These are phyloP conservation scores for Phyllosticta citribraziliensis DNA, from an alignment of 2,329 filamentous ascomycete genomes.

Conservation along the genomic window DNA sequence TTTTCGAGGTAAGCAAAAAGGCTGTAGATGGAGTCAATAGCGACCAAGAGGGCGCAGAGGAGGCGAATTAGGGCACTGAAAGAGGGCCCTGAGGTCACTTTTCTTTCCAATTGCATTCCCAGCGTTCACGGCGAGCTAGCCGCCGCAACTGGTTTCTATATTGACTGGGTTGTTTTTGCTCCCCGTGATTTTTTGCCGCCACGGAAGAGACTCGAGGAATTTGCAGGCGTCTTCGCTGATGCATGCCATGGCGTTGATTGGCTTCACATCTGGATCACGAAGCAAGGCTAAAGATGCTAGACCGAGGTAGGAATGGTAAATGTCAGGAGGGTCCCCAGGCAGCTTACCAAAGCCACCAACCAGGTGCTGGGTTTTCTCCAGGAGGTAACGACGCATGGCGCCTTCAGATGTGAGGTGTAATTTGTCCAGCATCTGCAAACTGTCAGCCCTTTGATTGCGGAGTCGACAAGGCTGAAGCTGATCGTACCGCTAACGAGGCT, in stretches of 20 bases:
- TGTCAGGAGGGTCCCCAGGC: constrained; percentile 44
- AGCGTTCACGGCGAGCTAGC: neutral
- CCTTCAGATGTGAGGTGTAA: constrained; percentile 30
- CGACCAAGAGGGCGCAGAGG: constrained; percentile 6
- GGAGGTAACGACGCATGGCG: constrained; percentile 64
- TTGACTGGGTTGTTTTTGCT: neutral
- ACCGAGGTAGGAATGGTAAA: constrained; percentile 85
- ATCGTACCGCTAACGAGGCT: constrained; percentile 43
- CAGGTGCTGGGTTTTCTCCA: constrained; percentile 76
- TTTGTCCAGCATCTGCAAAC: constrained; percentile 15
- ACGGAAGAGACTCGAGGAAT: constrained; percentile 26
- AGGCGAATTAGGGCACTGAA: neutral
- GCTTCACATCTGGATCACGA: constrained; percentile 58
- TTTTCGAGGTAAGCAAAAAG: constrained; percentile 60
- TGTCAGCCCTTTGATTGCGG: constrained; percentile 33
- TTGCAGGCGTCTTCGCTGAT: constrained; percentile 50
- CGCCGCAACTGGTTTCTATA: neutral
- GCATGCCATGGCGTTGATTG: constrained; percentile 66
- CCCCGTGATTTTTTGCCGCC: constrained; percentile 23
- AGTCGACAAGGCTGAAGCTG: neutral
- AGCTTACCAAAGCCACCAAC: constrained; percentile 47
- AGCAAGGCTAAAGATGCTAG: constrained; percentile 69
- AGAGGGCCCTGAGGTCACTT: neutral
- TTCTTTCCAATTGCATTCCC: neutral
- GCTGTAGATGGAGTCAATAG: constrained; percentile 9